Conservation (phyloP, 805 yeast genomes). For the Lachancea nothofagi region DNA sequence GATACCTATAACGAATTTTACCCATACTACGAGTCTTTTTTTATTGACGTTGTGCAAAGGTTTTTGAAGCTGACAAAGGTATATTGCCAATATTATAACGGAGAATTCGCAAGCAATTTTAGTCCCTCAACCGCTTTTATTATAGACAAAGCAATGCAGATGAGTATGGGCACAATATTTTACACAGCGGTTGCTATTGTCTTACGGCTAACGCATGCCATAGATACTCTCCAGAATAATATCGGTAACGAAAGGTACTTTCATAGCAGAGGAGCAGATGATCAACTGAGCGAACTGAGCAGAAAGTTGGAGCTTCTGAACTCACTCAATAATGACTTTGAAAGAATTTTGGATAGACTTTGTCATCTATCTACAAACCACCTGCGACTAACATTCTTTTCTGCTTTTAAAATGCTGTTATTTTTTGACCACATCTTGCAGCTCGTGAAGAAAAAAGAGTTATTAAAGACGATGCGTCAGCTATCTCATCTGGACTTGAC, state of each 20-base stretch:
- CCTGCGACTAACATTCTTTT: conserved; percentile 29
- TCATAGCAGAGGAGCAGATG: background rate
- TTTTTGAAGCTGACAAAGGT: conserved; percentile 17
- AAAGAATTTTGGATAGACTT: conserved; percentile 21
- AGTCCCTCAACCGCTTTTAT: conserved; percentile 21
- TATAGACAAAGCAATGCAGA: conserved; percentile 25
- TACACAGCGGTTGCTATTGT: conserved; percentile 24
- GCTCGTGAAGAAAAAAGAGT: conserved; percentile 27
- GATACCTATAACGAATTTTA: conserved; percentile 7
- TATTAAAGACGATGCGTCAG: conserved; percentile 21
- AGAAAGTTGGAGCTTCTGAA: conserved; percentile 21
- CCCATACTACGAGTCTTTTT: conserved; percentile 21
- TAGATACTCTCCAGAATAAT: conserved; percentile 16
- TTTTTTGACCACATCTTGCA: conserved; percentile 28
- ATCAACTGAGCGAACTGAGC: background rate
- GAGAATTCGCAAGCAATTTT: conserved; percentile 14
- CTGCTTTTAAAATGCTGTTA: conserved; percentile 30
- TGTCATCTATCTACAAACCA: conserved; percentile 23
- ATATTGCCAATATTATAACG: conserved; percentile 24
- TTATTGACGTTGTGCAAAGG: conserved; percentile 17
- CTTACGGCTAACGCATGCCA: conserved; percentile 24
- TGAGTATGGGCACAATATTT: conserved; percentile 25
- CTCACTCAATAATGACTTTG: conserved; percentile 22
- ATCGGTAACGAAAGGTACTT: background rate
- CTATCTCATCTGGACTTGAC: conserved; percentile 14